Conservation (phyloP, 495 filamentous ascomycete genomes). For the Penicillium dipodomyicola region DNA sequence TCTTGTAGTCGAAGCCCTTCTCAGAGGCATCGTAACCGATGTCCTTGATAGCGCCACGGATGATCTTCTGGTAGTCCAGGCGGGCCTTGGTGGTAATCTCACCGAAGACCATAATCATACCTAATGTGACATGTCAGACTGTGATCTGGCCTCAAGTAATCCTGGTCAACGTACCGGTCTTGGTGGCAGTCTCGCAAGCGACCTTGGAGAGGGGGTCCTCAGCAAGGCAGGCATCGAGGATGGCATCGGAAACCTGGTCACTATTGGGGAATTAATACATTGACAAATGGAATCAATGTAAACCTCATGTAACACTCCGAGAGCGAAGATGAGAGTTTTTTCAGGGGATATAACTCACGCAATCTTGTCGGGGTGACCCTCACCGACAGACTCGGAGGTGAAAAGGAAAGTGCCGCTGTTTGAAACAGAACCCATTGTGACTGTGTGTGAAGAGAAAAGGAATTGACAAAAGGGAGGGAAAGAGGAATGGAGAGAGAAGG, state of each 20-base stretch:
- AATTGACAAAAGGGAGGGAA: conserved; percentile 17
- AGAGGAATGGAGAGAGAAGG: conserved; percentile 13
- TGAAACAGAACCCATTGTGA: conserved; percentile 59
- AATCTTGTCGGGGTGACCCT: conserved; percentile 98
- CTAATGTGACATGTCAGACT: conserved; percentile 34
- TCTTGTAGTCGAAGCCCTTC: conserved; percentile 99
- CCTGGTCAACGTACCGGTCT: conserved; percentile 65
- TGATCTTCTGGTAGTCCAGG: conserved; percentile 96
- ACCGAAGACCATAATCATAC: conserved; percentile 99
- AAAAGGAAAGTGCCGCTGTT: conserved; percentile 87
- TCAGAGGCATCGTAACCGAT: conserved; percentile 95
- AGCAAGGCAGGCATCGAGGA: conserved; percentile 94
- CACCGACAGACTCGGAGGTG: conserved; percentile 98
- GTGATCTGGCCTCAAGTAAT: conserved; percentile 8
- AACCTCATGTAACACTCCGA: background rate
- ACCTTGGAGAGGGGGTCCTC: conserved; percentile 97
- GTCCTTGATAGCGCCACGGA: conserved; percentile 93
- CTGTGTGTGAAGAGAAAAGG: conserved; percentile 21
- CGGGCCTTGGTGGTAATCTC: conserved; percentile 96
- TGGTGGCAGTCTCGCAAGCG: conserved; percentile 97
- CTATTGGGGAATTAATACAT: conserved; percentile 37
- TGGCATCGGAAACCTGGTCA: conserved; percentile 97
- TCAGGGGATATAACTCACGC: conserved; percentile 51
- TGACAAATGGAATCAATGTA: background rate
- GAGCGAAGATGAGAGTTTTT: background rate